Percentiles rank a stretch among this genome's conserved stretches.
These are phyloP conservation scores for Gymnopilus dilepis DNA, from an alignment of 768 basidiomycete genomes.

Conservation along the genomic window DNA sequence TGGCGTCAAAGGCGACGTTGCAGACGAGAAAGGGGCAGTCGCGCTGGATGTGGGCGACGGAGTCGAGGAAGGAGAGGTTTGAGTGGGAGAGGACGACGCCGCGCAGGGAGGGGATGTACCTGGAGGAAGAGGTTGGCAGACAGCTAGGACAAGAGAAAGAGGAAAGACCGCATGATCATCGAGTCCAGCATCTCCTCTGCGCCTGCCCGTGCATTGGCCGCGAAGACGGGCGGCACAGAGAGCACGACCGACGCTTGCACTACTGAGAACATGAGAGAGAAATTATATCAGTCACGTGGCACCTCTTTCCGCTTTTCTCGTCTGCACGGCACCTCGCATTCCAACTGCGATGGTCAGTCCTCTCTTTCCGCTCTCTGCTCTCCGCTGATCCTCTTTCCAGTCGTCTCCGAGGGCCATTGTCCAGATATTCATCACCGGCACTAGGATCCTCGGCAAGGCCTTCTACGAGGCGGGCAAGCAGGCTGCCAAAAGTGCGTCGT, in stretches of 20 bases:
- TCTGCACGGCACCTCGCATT: not conserved
- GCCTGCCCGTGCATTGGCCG: constrained; percentile 71
- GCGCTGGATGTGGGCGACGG: constrained; percentile 68
- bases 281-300: not conserved
- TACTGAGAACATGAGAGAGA: constrained; percentile 45
- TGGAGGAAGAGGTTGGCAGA: constrained; percentile 34
- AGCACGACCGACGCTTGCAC: constrained; percentile 71
- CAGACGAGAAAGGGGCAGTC: constrained; percentile 89
- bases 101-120: constrained; percentile 85
- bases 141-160: not conserved
- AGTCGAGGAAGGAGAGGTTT: constrained; percentile 68
- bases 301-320: not conserved
- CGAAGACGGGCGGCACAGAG: constrained; percentile 83
- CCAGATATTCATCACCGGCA: constrained; percentile 79
- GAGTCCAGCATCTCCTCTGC: constrained; percentile 91
- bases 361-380: not conserved
- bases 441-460: constrained; percentile 89
- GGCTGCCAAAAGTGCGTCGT: constrained; percentile 84
- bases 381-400: constrained; percentile 42
- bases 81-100: constrained; percentile 91
- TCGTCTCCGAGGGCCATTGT: constrained; percentile 80
- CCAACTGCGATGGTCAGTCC: not conserved
- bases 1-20: constrained; percentile 78
- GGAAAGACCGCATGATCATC: constrained; percentile 88
- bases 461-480: constrained; percentile 89